These are phyloP conservation scores for Umbilicus rupestris DNA, from an alignment of 164 flowering plant genomes.

Conservation along the genomic window DNA sequence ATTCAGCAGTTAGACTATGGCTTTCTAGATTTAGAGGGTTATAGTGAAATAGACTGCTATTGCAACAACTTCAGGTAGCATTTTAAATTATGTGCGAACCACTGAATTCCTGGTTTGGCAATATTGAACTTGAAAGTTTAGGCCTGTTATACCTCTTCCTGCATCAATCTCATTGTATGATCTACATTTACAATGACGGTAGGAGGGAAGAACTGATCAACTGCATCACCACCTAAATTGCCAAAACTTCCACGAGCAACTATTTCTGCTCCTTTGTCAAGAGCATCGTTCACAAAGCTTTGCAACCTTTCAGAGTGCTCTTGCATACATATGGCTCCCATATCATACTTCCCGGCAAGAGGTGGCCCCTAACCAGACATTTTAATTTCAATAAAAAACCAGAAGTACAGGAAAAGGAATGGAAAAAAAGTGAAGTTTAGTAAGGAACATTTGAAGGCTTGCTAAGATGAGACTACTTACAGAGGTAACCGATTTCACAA, in stretches of 20 bases:
- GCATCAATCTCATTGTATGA: conserved; percentile 87
- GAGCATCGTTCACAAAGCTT: conserved; percentile 72
- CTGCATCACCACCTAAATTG: conserved; percentile 76
- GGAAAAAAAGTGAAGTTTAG: not conserved
- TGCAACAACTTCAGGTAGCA: not conserved
- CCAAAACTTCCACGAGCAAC: conserved; percentile 88
- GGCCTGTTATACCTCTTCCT: conserved; percentile 67
- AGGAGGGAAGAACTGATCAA: conserved; percentile 96
- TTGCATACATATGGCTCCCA: conserved; percentile 94
- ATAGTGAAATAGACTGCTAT: not conserved
- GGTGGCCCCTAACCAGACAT: conserved; percentile 75
- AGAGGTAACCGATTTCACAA: conserved; percentile 73
- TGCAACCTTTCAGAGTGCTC: conserved; percentile 92
- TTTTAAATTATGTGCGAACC: not conserved
- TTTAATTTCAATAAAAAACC: not conserved
- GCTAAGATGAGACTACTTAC: conserved; percentile 37
- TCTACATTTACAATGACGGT: conserved; percentile 74
- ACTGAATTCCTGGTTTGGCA: not conserved
- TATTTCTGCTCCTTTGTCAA: conserved; percentile 89
- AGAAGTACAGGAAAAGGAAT: not conserved
- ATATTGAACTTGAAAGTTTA: not conserved
- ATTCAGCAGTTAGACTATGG: not conserved
- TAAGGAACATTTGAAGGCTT: not conserved
- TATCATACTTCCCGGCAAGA: conserved; percentile 75
- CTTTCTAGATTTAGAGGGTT: not conserved